Conservation (phyloP, 345 rosid species). For the Microthlaspi erraticum region DNA sequence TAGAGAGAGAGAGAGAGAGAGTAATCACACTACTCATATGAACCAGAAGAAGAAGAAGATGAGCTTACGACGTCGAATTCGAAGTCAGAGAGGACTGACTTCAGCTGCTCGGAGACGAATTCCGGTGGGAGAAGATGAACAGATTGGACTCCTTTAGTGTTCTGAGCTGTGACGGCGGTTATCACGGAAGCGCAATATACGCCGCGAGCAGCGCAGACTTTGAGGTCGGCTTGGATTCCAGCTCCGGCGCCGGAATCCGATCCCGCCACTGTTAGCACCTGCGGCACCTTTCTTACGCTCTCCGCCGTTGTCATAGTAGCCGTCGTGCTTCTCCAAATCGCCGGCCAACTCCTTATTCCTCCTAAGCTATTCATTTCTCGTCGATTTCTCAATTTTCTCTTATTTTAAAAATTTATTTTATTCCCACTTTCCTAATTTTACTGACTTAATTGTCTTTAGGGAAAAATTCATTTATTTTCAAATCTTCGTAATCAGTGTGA, state of each 20-base stretch:
- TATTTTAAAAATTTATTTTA: not conserved
- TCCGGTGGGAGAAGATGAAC: slow-evolving; percentile 49
- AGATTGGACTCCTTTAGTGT: slow-evolving; percentile 91
- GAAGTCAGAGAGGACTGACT: slow-evolving; percentile 94
- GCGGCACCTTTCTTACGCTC: slow-evolving; percentile 37
- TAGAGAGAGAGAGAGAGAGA: not conserved
- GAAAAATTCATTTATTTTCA: not conserved
- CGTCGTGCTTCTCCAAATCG: slow-evolving; percentile 40
- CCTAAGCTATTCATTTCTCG: slow-evolving; percentile 39
- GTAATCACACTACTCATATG: slow-evolving; percentile 1
- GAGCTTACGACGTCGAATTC: slow-evolving; percentile 84
- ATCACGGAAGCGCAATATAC: slow-evolving; percentile 92
- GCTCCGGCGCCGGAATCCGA: slow-evolving; percentile 97
- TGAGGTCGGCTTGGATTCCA: slow-evolving; percentile 95
- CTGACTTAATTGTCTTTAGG: no score
- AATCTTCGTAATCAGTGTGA: not conserved
- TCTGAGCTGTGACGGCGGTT: slow-evolving; percentile 91
- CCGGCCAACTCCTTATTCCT: slow-evolving; percentile 40
- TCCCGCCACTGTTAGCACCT: slow-evolving; percentile 83
- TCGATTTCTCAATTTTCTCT: not conserved
- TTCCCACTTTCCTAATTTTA: not conserved
- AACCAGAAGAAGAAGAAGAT: not conserved
- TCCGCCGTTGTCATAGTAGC: slow-evolving; percentile 35
- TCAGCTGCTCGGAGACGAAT: slow-evolving; percentile 73
- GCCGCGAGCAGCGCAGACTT: slow-evolving; percentile 88